These are phyloP conservation scores for Yueomyces sinensis DNA, from an alignment of 805 yeast genomes.

Conservation along the genomic window DNA sequence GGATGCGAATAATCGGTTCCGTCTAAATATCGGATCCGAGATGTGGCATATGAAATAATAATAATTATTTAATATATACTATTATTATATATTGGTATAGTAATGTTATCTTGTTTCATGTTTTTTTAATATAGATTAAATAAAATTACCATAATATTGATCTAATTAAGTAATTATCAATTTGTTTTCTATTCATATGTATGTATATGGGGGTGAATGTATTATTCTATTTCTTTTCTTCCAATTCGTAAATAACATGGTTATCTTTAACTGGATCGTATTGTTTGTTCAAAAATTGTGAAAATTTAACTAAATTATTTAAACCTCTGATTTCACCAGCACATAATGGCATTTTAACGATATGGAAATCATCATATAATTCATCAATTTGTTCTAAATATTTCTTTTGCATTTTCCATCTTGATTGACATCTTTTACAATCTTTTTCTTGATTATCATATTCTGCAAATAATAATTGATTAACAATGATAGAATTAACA, in stretches of 20 bases:
- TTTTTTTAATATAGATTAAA: too few relatives aligned
- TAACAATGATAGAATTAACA: slow-evolving; percentile 90
- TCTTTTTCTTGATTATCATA: slow-evolving; percentile 43
- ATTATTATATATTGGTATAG: too few relatives aligned
- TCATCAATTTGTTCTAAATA: slow-evolving; percentile 92
- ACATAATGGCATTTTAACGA: slow-evolving; percentile 88
- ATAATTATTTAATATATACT: too few relatives aligned
- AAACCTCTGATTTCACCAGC: slow-evolving; percentile 93
- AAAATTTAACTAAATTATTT: slow-evolving; percentile 70
- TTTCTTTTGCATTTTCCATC: slow-evolving; percentile 93
- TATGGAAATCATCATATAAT: slow-evolving; percentile 91
- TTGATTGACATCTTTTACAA: slow-evolving; percentile 82
- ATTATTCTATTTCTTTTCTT: slow-evolving; percentile 20
- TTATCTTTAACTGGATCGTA: slow-evolving; percentile 54
- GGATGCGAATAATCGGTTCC: too few relatives aligned
- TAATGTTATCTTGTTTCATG: too few relatives aligned
- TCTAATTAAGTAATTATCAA: too few relatives aligned
- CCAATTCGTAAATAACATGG: slow-evolving; percentile 24
- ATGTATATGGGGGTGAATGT: too few relatives aligned
- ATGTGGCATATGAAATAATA: too few relatives aligned
- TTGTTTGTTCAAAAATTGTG: slow-evolving; percentile 66
- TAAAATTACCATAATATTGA: too few relatives aligned
- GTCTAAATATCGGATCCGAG: too few relatives aligned
- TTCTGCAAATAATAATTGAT: slow-evolving; percentile 83
- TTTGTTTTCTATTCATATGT: too few relatives aligned